Base-by-base conservation (phyloP, 306 rosid genomes). In the Malus domestica region DNA sequence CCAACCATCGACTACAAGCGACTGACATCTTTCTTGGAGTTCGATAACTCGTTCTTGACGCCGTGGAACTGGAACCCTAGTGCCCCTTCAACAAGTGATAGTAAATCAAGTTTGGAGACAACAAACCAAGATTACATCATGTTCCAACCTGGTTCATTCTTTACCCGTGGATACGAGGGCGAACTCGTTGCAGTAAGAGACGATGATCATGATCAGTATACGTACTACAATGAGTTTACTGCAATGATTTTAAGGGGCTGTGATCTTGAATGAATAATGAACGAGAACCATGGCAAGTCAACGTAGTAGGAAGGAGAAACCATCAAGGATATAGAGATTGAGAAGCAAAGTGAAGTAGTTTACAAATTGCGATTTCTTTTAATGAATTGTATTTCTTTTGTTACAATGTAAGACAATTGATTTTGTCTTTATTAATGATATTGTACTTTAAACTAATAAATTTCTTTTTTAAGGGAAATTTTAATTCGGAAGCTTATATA, bases 21-120 rank as follows among this genome's bases (percentile, higher is more conserved):
- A 8, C 74, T 83, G 4, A 75, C 83, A 13, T 79, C 83, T 3
- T 83, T 83, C 79, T 72, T 79, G 71, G 60, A 75, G 40, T 22
- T 3, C 19, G 80, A 79, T 40, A 2, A 10, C 23, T 79, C 83
- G 8, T 83, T 79, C 68, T 64, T 79, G 9, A 63, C 80, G 42
- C 86, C 80, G 0, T 75, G 86, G 76, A 38, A 33, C 75, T 74
- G 80, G 69, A 33, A 10, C 44, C 74, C 79, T 42, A 30, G 38
- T 54, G 55, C 72, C 6, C 10, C 65, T 27, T 18, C 55, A 49
- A 49, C 20, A 49, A 49, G 55, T 49, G 55, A 49, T 4, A 2
- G 55, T 49, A 49, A 49, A 15, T 15, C 20, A n/a, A 57, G 25
- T 22, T 49, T 49, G 13, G 19, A 38, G 40, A 49, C 55, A 15